phyloP scores from a whole-genome alignment of 305 asterid genomes.

The Solanum aculeatissimum region DNA sequence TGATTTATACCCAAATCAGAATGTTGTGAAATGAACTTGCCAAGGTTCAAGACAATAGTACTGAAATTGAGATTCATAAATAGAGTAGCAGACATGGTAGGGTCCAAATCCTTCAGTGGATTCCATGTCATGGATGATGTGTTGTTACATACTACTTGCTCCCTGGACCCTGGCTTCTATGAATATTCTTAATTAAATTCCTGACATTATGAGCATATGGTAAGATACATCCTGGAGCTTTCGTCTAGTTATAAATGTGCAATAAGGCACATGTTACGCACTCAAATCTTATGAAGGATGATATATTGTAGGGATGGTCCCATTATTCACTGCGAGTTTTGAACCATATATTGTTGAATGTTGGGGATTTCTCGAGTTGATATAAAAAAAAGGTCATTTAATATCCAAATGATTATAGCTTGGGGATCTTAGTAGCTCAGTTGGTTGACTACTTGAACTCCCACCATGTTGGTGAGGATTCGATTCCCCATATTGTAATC shows the following conservation, averaged over 20 bases:
- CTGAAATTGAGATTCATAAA: neutral
- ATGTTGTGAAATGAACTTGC: neutral
- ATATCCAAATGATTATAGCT: neutral
- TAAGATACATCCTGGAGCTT: neutral
- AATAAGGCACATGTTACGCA: too few relatives aligned
- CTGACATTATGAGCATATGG: neutral
- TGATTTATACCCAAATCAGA: neutral
- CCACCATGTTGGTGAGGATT: too few relatives aligned
- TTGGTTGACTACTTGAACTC: too few relatives aligned
- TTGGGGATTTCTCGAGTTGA: neutral
- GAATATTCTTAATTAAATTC: neutral
- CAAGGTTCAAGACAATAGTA: neutral
- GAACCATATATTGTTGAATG: neutral
- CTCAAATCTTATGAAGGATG: neutral
- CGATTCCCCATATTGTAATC: too few relatives aligned
- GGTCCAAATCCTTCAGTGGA: constrained; percentile 9
- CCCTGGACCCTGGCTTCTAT: neutral
- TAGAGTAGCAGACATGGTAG: neutral
- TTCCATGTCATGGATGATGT: constrained; percentile 37
- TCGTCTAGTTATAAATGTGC: neutral
- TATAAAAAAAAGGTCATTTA: neutral
- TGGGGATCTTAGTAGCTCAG: too few relatives aligned
- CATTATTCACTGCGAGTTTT: neutral
- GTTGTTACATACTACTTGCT: neutral
- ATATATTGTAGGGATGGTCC: neutral